phyloP scores from a whole-genome alignment of 768 basidiomycete genomes.

The Mycena capillaripes region DNA sequence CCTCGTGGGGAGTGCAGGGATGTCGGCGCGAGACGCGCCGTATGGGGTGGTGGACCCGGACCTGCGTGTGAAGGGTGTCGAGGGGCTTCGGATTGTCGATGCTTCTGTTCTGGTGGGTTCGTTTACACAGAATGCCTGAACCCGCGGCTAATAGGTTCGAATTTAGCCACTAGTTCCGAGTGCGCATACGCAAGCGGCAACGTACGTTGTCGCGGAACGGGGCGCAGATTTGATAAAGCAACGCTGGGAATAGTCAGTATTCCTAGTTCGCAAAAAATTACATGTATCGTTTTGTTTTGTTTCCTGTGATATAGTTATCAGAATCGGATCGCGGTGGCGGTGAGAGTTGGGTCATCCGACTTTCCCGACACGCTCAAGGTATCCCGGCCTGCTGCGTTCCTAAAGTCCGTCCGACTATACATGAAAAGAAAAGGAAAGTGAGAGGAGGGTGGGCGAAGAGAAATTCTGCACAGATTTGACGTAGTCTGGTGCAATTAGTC shows the following conservation, averaged over 20 bases:
- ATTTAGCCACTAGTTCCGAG: background rate
- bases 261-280: slow-evolving; percentile 1
- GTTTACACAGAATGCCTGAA: background rate
- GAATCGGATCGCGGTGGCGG: slow-evolving; percentile 9
- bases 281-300: background rate
- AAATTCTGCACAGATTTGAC: too few species aligned
- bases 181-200: background rate
- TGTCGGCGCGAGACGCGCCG: background rate
- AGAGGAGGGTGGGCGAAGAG: too few species aligned
- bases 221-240: slow-evolving; percentile 2
- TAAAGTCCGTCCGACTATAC: background rate
- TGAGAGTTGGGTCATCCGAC: slow-evolving; percentile 4
- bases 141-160: background rate
- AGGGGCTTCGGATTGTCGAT: background rate
- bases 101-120: background rate
- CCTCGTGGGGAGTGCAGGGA: background rate
- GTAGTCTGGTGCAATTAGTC: too few species aligned
- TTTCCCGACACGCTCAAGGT: background rate
- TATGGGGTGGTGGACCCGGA: background rate
- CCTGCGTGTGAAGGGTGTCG: background rate
- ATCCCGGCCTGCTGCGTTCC: background rate
- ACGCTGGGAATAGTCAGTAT: slow-evolving; percentile 7
- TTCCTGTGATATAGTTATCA: background rate
- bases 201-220: slow-evolving; percentile 8
- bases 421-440: too few species aligned